Percentiles rank a stretch among this genome's conserved stretches.
These are phyloP conservation scores for Penicillium sp. DNA, from an alignment of 2,329 filamentous ascomycete species.

Conservation along the genomic window DNA sequence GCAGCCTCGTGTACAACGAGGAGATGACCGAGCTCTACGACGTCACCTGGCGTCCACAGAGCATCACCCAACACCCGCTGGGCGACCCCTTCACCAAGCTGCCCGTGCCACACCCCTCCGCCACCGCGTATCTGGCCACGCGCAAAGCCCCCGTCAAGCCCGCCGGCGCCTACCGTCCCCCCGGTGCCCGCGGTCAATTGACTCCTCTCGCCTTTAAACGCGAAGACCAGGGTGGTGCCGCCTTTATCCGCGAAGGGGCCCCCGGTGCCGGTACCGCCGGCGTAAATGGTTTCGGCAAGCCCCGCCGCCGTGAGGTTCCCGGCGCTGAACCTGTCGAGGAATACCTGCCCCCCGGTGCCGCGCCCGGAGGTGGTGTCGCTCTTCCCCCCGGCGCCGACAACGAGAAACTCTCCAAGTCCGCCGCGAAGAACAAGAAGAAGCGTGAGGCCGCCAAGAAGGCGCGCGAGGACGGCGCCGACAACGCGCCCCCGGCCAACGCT, in stretches of 20 bases:
- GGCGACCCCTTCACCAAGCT: constrained; percentile 73
- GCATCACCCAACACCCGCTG: constrained; percentile 60
- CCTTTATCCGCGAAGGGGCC: constrained; percentile 79
- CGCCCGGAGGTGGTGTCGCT: constrained; percentile 66
- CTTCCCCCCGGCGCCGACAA: constrained; percentile 66
- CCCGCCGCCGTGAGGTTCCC: constrained; percentile 75
- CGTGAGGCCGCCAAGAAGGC: constrained; percentile 92
- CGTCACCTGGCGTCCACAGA: constrained; percentile 81
- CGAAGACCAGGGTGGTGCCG: constrained; percentile 92
- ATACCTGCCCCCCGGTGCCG: constrained; percentile 67
- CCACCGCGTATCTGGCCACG: constrained; percentile 76
- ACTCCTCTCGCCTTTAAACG: constrained; percentile 96
- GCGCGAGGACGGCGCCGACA: constrained; percentile 56
- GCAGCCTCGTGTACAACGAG: constrained; percentile 89
- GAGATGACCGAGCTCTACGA: constrained; percentile 95
- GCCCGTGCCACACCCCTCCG: constrained; percentile 79
- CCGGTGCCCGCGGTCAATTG: constrained; percentile 82
- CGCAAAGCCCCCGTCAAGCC: constrained; percentile 96
- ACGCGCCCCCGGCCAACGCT: constrained; percentile 35
- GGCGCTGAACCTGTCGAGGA: constrained; percentile 76
- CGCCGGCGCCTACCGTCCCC: constrained; percentile 93
- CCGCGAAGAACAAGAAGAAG: constrained; percentile 98
- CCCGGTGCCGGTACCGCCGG: constrained; percentile 56
- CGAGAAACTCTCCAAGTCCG: constrained; percentile 77
- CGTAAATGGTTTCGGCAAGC: constrained; percentile 78